Evolutionary conservation across 192 early-diverging fungal genomes (phyloP), one percentile per base, ranked within the genome.

Genomic region (Radiomyces spectabilis): DNA sequence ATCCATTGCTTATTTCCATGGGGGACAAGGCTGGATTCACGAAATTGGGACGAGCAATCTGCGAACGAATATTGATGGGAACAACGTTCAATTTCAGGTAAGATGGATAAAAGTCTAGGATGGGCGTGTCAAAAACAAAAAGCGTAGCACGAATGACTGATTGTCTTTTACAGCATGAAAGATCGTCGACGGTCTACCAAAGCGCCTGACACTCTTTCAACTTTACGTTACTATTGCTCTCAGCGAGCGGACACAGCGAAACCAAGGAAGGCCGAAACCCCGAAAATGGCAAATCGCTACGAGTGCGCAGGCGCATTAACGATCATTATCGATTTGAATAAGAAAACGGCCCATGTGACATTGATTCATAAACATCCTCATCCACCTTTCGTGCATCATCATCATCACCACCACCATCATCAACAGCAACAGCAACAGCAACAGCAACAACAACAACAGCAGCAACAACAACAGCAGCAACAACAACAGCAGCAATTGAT

Each of bases 11-110:
- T 31, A 39, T 44, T 16, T 30, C 40, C 4, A 54, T 51, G 24
- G 53, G 52, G 21, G 58, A 55, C 9, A 41, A 39, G 19, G 39
- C 52, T 15, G 45, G 51, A 3, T 62, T 62, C 34, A 66, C 64
- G 19, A 51, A 66, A 42, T 21, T 66, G 15, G 64, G 64, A 40
- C 46, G 64, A 27, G 38, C 40, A 2, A 59, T 66, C 12, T 66
- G 64, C 40, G 64, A 66, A 38, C 53, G 50, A 15, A 52, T 66
- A 8, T 32, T 66, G 5, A 31, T 60, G 41, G 64, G 64, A 43
- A 66, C 64, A 15, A 59, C 53, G 3, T 66, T 54, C 39, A 66
- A 66, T 44, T 66, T 66, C 25, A 66, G 64, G 64, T 66, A 60
- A 40, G n/a, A 38, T 39, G 24, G 21, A 8, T 29, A 16, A 33